Conservation (phyloP, 2,329 filamentous ascomycete species). For the Stylonectria norvegica region DNA sequence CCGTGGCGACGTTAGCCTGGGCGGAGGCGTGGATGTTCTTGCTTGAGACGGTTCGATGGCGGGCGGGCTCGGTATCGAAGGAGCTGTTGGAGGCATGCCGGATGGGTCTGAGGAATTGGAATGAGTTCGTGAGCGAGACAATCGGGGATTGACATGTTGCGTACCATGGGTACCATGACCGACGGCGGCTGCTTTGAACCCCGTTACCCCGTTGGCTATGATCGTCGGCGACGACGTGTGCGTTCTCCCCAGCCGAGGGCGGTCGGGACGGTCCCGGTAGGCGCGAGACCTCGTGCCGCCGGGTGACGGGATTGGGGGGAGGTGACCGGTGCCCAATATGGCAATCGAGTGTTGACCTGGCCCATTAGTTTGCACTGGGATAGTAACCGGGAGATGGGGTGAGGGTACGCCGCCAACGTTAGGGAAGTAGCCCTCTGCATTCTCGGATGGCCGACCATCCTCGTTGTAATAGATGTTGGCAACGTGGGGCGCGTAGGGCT, state of each 20-base stretch:
- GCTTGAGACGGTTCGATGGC: conserved; percentile 43
- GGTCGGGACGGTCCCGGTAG: conserved; percentile 53
- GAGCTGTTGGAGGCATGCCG: conserved; percentile 44
- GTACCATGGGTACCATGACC: conserved; percentile 35
- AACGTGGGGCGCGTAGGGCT: conserved; percentile 36
- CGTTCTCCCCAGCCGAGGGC: conserved; percentile 63
- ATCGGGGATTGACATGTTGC: conserved; percentile 36
- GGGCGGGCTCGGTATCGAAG: conserved; percentile 50
- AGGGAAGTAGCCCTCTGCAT: conserved; percentile 78
- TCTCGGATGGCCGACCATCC: conserved; percentile 63
- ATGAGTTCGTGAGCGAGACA: conserved; percentile 55
- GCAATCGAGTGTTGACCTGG: conserved; percentile 63
- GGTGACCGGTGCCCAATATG: conserved; percentile 74
- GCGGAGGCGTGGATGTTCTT: conserved; percentile 53
- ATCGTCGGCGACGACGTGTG: conserved; percentile 80
- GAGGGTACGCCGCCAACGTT: conserved; percentile 52
- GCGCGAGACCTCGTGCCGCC: conserved; percentile 59
- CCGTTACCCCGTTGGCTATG: conserved; percentile 45
- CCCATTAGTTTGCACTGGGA: conserved; percentile 35
- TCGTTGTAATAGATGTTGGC: conserved; percentile 56
- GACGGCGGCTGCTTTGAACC: conserved; percentile 30
- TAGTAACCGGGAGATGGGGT: conserved; percentile 39
- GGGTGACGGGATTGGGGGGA: conserved; percentile 78
- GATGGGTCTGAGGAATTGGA: conserved; percentile 55
- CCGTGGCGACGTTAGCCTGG: conserved; percentile 48